Conservation (phyloP, 2,329 filamentous ascomycete genomes). For the Diplodia mutila region DNA sequence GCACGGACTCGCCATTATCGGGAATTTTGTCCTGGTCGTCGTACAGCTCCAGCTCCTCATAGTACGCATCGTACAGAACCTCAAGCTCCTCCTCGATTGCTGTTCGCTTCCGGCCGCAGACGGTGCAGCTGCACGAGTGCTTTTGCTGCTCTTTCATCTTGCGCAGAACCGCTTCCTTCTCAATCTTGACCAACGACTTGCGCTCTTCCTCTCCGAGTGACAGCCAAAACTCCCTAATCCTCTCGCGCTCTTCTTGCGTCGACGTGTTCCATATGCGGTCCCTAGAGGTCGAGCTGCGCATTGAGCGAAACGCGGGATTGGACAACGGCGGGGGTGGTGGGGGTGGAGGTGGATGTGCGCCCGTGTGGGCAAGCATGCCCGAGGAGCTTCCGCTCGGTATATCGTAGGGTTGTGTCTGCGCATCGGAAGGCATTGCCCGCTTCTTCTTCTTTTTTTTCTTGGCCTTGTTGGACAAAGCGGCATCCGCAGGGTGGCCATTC, state of each 20-base stretch:
- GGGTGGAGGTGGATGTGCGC: conserved; percentile 38
- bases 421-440: not conserved
- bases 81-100: conserved; percentile 98
- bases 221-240: conserved; percentile 98
- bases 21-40: conserved; percentile 77
- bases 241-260: conserved; percentile 89
- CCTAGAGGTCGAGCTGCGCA: conserved; percentile 56
- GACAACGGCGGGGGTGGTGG: conserved; percentile 50
- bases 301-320: conserved; percentile 46
- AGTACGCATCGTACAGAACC: conserved; percentile 97
- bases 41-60: conserved; percentile 96
- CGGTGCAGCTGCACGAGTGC: conserved; percentile 96
- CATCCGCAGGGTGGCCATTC: conserved; percentile 21
- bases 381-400: conserved; percentile 33
- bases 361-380: conserved; percentile 26
- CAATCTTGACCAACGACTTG: conserved; percentile 93
- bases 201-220: conserved; percentile 92
- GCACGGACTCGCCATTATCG: conserved; percentile 68
- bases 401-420: conserved; percentile 5
- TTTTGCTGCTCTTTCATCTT: conserved; percentile 99
- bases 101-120: conserved; percentile 92
- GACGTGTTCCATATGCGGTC: conserved; percentile 98
- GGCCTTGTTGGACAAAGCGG: conserved; percentile 52
- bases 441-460: conserved; percentile 68
- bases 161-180: conserved; percentile 95